Percentiles rank a stretch among this genome's conserved stretches.
Conservation (phyloP, 139 green algal species). For the Tetradesmus obliquus region DNA sequence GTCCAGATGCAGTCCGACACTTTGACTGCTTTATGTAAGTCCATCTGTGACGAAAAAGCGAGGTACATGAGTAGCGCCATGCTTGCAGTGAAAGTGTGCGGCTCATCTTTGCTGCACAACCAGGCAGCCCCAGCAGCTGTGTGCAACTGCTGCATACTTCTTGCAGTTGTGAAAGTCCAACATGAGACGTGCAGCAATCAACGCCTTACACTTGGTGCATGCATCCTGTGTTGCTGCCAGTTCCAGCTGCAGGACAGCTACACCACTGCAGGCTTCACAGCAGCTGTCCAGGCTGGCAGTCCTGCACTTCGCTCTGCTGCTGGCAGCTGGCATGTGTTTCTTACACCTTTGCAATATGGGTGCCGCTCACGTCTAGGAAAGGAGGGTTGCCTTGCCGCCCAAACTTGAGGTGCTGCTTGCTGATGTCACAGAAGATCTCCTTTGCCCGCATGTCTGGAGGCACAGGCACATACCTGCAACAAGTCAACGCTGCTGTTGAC, state of each 20-base stretch:
- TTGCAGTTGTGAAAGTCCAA: too few species aligned
- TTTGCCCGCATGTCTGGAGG: conserved; percentile 79
- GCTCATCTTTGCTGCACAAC: too few species aligned
- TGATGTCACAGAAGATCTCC: conserved; percentile 77
- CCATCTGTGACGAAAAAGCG: conserved; percentile 60
- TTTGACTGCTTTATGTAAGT: conserved; percentile 73
- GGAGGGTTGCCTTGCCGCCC: conserved; percentile 83
- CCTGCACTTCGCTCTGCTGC: neutral
- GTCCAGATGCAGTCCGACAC: conserved; percentile 89
- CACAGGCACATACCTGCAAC: conserved; percentile 74
- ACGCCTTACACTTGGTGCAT: neutral
- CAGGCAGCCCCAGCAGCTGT: too few species aligned
- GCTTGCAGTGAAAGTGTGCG: too few species aligned
- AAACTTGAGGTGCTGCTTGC: conserved; percentile 67
- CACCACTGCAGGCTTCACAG: too few species aligned
- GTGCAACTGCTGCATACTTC: too few species aligned
- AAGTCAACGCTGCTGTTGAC: conserved; percentile 46
- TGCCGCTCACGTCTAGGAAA: conserved; percentile 80
- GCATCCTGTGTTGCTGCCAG: neutral
- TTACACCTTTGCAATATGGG: too few species aligned
- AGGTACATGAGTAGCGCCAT: too few species aligned
- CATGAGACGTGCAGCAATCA: too few species aligned
- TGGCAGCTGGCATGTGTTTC: neutral
- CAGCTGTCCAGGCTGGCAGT: too few species aligned
- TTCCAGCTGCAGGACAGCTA: neutral